Evolutionary conservation across 352 stramenopile species (phyloP), one percentile per base, ranked within the genome.

Genomic region (Peronosclerospora sorghi): DNA sequence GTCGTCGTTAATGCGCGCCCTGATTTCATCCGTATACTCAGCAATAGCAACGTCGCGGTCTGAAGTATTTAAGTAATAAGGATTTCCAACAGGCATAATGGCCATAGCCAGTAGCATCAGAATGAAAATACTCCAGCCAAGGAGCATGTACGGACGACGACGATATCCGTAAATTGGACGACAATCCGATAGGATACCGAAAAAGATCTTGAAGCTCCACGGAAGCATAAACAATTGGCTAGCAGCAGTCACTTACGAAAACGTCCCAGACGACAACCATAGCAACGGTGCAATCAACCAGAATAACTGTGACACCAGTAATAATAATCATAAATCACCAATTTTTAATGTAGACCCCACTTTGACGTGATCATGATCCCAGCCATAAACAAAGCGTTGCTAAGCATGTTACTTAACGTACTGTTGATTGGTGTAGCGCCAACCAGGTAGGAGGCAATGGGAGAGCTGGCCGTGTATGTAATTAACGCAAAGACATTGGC

Each of bases 181-280:
- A 45, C 59, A 73, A 51, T 80, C 68, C 30, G 60, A 69, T 12
- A 80, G 26, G 12, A 76, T 41, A 32, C 60, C 68, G 18, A 79
- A 74, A 36, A 79, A 59, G 32, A 69, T 68, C 38, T 79, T 79
- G 52, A 70, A 69, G 19, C 51, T 71, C 55, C 63, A 79, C 10
- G 64, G 65, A 15, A 79, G 54, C 45, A 65, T 55, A 49, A 83
- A 83, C 70, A 67, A 83, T 38, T 77, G 67, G 50, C 51, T 68
- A 0, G 67, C 67, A 0, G 67, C 68, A 0, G 66, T 59, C 7
- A 68, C 48, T 69, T 75, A 9, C 70, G 67, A 4, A 76, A 41
- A 78, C 51, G n/a, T 77, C 59, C 70, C 67, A 83, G 1, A 63
- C 54, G 0, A 57, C 71, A 9, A 80, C 37, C 54, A 83, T 72